phyloP scores from a whole-genome alignment of 2,329 filamentous ascomycete genomes.

The Colletotrichum agaves region DNA sequence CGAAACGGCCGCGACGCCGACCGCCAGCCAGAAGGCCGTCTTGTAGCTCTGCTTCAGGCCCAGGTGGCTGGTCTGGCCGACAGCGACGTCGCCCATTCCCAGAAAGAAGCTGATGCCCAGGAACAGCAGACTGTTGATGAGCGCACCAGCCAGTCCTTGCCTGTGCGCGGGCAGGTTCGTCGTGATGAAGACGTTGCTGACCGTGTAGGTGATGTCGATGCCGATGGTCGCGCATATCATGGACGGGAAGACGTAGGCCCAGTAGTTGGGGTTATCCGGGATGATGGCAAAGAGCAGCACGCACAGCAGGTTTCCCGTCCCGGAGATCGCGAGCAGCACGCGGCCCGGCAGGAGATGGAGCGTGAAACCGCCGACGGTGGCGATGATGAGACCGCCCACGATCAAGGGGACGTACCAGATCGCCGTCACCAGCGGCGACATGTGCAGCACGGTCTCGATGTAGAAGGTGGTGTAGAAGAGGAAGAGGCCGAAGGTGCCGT shows the following conservation, averaged over 20 bases:
- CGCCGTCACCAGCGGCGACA: slow-evolving; percentile 70
- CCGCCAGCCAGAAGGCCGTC: slow-evolving; percentile 74
- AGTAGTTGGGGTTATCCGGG: slow-evolving; percentile 71
- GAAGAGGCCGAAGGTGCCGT: slow-evolving; percentile 70
- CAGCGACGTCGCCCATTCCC: slow-evolving; percentile 74
- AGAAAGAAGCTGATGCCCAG: slow-evolving; percentile 78
- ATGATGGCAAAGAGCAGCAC: slow-evolving; percentile 73
- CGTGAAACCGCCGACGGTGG: slow-evolving; percentile 71
- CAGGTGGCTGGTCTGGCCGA: slow-evolving; percentile 58
- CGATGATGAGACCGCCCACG: slow-evolving; percentile 74
- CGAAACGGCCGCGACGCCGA: slow-evolving; percentile 63
- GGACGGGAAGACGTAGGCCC: slow-evolving; percentile 78
- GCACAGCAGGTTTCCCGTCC: slow-evolving; percentile 66
- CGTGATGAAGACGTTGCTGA: slow-evolving; percentile 82
- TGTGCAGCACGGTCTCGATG: slow-evolving; percentile 69
- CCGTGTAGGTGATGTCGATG: slow-evolving; percentile 80
- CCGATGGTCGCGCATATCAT: slow-evolving; percentile 77
- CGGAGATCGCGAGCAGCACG: slow-evolving; percentile 70
- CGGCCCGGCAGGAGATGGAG: slow-evolving; percentile 73
- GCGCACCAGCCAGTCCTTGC: slow-evolving; percentile 77
- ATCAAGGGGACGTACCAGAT: slow-evolving; percentile 77
- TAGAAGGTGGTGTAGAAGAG: slow-evolving; percentile 74
- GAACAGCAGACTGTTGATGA: slow-evolving; percentile 78
- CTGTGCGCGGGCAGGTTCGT: slow-evolving; percentile 73
- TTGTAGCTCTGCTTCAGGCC: slow-evolving; percentile 66